Base-by-base conservation (phyloP, 768 basidiomycete genomes). In the Pleurotus salmoneostramineus region DNA sequence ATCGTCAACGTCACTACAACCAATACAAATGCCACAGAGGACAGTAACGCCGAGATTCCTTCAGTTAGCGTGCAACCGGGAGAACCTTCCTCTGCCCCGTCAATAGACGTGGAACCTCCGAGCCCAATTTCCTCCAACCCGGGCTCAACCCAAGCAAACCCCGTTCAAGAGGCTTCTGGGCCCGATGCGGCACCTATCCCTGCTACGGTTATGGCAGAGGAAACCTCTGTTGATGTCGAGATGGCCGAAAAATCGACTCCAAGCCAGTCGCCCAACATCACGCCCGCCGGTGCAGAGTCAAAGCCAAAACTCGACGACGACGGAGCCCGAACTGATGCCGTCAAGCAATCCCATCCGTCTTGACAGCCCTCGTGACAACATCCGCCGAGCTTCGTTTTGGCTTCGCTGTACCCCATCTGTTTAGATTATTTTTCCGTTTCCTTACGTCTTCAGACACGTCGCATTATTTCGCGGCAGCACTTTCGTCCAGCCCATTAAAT, bases 171-270 rank as follows among this genome's bases (percentile, higher is more conserved):
- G 21, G 21, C 21, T 27, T 27, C 21, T 27, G 21, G 21, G n/a
- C 2, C 21, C 21, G 21, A 27, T 27, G 21, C 21, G 2, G 21
- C 21, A 1, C 3, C 58, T 47, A 15, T 27, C 46, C 50, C 43
- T 21, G 10, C 52, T 55, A 42, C 58, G 40, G 40, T 42, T 2
- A 8, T 10, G 56, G 56, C 58, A 34, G 61, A 52, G 50, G 58
- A 44, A 42, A 35, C 56, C 35, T 27, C 35, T n/a, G 44, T 50
- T 37, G 66, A 64, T 50, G 61, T 62, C 57, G 63, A 64, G 36
- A 64, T 63, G 62, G 52, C 56, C 36, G 61, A 65, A 59, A 49
- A 49, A 12, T 8, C 33, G 17, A 31, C 6, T 27, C 21, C 21
- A 27, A 27, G 21, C 21, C 21, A 27, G 21, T 27, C 21, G 21